Evolutionary conservation across 257 asterid genomes (phyloP), one percentile per base, ranked within the genome.

Genomic region (Linderniella brevidens): DNA sequence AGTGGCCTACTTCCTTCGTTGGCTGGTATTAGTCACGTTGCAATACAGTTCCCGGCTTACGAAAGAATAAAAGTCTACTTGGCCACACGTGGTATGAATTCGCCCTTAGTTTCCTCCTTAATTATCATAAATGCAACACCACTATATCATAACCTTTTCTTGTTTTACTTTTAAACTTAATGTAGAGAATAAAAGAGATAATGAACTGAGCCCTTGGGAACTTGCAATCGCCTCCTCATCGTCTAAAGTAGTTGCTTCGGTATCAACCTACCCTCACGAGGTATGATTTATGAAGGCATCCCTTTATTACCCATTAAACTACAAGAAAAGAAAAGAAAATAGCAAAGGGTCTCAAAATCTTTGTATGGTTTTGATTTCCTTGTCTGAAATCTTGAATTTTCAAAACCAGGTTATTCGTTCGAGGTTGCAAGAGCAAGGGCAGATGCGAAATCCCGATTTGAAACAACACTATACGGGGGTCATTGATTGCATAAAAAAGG

Each of bases 1-100:
- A 90, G 99, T 62, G 99, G 99, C 58, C 86, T 90, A 67, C 73
- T 90, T 51, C 96, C 99, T 49, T 85, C 99, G 11, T 69, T 90
- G 58, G 96, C 86, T 49, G 99, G 99, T 65, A 62, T 85, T 48
- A 68, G 74, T 66, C 99, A 90, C 32, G 99, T 85, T 49, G 94
- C 96, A 38, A 90, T 90, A 71, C 99, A 90, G 50, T 90, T 90
- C 70, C 99, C 99, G 19, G 68, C 92, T 12, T 90, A 90, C 56
- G 99, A 90, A 64, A 77, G 82, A 68, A 70, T 82, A 43, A 90
- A 90, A 62, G 64, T 52, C 53, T 75, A 69, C 85, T 69, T 90
- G 55, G 96, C 96, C 38, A 64, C 62, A 65, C 75, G 60, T 60
- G 77, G 99, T 90, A 61, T 67, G 69, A 56, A 1, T 3, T 11